Evolutionary conservation across 768 basidiomycete species (phyloP), one percentile per base, ranked within the genome.

Genomic region (Rubroboletus pulcherrimus): DNA sequence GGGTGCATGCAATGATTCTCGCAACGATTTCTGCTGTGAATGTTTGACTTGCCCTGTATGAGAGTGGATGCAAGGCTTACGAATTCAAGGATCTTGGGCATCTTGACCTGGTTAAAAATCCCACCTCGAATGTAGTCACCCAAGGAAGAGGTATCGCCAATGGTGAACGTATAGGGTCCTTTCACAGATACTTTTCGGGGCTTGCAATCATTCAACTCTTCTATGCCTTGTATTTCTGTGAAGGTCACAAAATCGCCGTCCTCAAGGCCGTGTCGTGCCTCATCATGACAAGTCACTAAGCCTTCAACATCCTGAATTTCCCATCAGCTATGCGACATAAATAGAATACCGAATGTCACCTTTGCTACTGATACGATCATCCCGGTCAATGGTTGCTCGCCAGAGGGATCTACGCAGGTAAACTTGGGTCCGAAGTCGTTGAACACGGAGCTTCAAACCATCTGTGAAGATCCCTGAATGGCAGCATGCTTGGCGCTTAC

Each of bases 191-290:
- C 75, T 72, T 95, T 98, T 50, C 93, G 81, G 17, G 97, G 93
- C 67, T 95, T 90, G 66, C 91, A 92, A 4, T 78, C 89, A 63
- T 98, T 98, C 33, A 98, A 73, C 66, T 91, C 91, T 26, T 81
- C 78, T 93, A 97, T 96, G 35, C 97, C 97, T 72, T 95, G 88
- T 26, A 99, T 85, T 74, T 99, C 97, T 17, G 84, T 81, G 76
- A 99, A 98, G 5, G 97, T 95, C 24, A 98, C 95, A 65, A 87
- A 98, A 68, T 98, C 93, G 15, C 97, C 97, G 69, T 98, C 97
- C 71, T 98, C 94, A n/a, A 99, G 81, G 19, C 97, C 97, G 71
- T 98, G 97, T 56, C 97, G 84, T 11, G 96, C 89, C 76, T 99
- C 97, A 62, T 99, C 97, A 56, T 98, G 76, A 69, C 94, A 97